Base-by-base conservation (phyloP, 371 early-diverging fungal species). In the Encephalitozoon romaleae region DNA sequence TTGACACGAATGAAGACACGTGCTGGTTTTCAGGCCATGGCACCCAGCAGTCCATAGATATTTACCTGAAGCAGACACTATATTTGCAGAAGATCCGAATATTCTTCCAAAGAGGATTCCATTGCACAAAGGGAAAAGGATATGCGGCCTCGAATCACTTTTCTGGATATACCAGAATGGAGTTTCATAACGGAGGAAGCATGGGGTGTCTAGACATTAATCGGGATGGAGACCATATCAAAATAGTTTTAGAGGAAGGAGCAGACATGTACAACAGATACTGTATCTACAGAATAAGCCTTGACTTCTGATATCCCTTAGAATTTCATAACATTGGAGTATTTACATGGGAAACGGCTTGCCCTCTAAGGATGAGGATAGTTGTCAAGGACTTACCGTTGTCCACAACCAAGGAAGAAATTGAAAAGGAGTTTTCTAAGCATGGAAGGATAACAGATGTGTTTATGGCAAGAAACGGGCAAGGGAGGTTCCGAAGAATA, bases 311-410 rank as follows among this genome's bases (percentile, higher is more conserved):
- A 21, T 21, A 8, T 21, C 15, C 11, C 9, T 1, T 21, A 21
- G n/a, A 18, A 1, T 8, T 47, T 4, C 21, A 0, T 42, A 5
- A 9, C 12, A 15, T 12, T 4, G n/a, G 21, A 15, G 49, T 47
- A 47, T 47, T 47, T 47, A 47, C 3, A 21, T 18, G n/a, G 18
- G 21, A 28, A 59, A 59, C 12, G 9, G 4, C 41, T 21, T 39
- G 38, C 70, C 70, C 43, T 72, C 52, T 67, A 67, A 6, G 28
- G 25, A 85, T 83, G 82, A 59, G 85, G 68, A 75, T 84, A 21
- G 67, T 85, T 15, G 52, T 81, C 11, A 85, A 85, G 78, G 82
- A 85, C 75, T 63, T 85, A 3, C 84, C 85, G 65, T 11, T 49
- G 64, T 54, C n/a, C 18, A 67, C 67, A 34, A 80, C 75, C 41